A percentile compares a stretch with the other conserved stretches of the same genome.
Conservation (phyloP, 78 protist species). For the Salpingoeca rosetta region DNA sequence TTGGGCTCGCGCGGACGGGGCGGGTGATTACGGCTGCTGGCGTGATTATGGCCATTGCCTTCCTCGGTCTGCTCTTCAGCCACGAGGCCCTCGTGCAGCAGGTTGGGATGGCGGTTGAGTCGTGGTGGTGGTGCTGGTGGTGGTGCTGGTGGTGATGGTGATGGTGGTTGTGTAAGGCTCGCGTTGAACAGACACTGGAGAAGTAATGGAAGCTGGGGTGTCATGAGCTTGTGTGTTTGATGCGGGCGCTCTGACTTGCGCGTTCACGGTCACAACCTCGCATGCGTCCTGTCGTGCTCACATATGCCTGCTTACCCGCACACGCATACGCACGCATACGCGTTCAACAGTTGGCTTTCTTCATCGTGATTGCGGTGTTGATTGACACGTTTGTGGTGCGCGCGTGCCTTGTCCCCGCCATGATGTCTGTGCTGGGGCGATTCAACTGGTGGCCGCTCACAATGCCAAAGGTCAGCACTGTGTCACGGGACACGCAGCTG, state of each 20-base stretch:
- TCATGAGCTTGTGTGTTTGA: too few relatives aligned
- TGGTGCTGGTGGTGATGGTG: too few relatives aligned
- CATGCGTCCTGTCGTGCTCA: too few relatives aligned
- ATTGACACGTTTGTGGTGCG: background rate
- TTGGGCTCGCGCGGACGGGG: conserved; percentile 8
- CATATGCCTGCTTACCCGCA: too few relatives aligned
- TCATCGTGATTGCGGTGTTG: background rate
- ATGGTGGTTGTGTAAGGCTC: too few relatives aligned
- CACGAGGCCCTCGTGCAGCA: background rate
- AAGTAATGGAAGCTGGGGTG: too few relatives aligned
- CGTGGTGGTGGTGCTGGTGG: too few relatives aligned
- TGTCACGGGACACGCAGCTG: too few relatives aligned
- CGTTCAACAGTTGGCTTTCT: background rate
- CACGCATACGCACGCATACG: too few relatives aligned
- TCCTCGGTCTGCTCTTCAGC: background rate
- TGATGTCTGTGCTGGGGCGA: background rate
- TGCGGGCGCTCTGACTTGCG: too few relatives aligned
- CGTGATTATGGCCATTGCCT: conserved; percentile 30
- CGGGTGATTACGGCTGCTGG: conserved; percentile 33
- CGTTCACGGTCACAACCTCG: too few relatives aligned
- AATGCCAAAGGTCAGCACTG: background rate
- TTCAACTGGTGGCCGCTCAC: background rate
- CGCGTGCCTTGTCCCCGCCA: background rate
- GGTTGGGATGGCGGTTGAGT: background rate
- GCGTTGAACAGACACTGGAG: too few relatives aligned